Base-by-base conservation (phyloP, 2,329 filamentous ascomycete species). In the Fusarium anguioides region DNA sequence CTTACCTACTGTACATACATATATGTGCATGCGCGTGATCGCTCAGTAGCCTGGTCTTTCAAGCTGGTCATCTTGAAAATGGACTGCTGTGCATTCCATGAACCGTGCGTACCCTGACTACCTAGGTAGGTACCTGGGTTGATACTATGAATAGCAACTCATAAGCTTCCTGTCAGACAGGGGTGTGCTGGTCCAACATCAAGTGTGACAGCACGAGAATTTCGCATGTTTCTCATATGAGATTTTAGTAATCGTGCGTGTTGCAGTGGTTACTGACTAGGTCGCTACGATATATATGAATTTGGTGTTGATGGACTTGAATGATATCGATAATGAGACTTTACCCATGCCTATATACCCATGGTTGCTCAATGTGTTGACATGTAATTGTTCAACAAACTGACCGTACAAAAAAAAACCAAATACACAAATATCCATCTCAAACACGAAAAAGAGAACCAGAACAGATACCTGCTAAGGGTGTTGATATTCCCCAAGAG, bases 121-220 rank as follows among this genome's bases (percentile, higher is more conserved):
- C n/a, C n/a, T n/a, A n/a, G n/a, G n/a, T n/a, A n/a, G n/a, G n/a
- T n/a, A n/a, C n/a, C n/a, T n/a, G n/a, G 20, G 17, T 33, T 37
- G 35, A 26, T 60, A 29, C 64, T 66, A 66, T 67, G 26, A 64
- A 68, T 68, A 66, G 64, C 24, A 64, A 41, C 51, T 23, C 44
- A 50, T 41, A 66, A 60, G 64, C 63, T 53, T 67, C 52, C 47
- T 64, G 47, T 53, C 63, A 64, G 53, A 47, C 63, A 58, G 31
- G 63, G 63, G 44, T 64, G 21, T 42, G 39, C 31, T 53, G 51
- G 41, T 66, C 20, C 14, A 33, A 26, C 53, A 45, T 62, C 15
- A 35, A 47, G 42, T 50, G 31, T 37, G 56, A 42, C 21, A 35
- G 20, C 17, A 31, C 36, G 14, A 27, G n/a, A 40, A 60, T 39